Percentiles rank a stretch among this genome's conserved stretches.
Evolutionary conservation across 257 asterid genomes (phyloP).

Genomic region (Solanum sejunctum): DNA sequence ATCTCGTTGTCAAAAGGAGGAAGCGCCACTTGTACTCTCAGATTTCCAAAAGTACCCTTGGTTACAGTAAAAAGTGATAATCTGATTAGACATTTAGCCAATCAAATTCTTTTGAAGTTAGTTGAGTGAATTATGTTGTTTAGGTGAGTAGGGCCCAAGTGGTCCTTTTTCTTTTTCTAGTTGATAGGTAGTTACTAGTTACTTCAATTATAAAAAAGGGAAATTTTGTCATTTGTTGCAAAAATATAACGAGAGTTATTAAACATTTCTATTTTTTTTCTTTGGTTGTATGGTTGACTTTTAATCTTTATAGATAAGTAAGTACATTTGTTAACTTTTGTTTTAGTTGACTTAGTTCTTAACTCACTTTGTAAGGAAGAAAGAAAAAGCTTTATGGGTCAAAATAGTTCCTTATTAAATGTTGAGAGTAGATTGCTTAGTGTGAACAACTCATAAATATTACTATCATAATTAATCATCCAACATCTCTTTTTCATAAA

Average conservation of each 20-base stretch:
- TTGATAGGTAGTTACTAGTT: neutral
- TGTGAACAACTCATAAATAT: neutral
- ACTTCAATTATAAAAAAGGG: neutral
- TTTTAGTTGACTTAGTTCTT: neutral
- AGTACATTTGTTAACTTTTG: neutral
- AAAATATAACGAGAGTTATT: neutral
- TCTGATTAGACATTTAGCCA: neutral
- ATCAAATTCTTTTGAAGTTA: neutral
- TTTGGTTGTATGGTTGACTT: neutral
- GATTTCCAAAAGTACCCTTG: neutral
- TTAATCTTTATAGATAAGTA: neutral
- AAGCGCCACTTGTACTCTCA: neutral
- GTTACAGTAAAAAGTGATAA: neutral
- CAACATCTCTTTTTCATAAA: neutral
- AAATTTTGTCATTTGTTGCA: neutral
- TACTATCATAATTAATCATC: neutral
- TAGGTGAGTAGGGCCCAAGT: neutral
- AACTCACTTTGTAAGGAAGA: neutral
- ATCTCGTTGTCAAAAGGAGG: neutral
- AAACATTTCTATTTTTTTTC: neutral
- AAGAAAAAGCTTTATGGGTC: neutral
- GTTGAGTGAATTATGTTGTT: neutral
- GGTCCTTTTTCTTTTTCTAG: neutral
- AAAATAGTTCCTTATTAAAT: neutral
- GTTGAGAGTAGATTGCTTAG: neutral